Evolutionary conservation across 495 filamentous ascomycete genomes (phyloP).

Genomic region (Penicillium nucicola): DNA sequence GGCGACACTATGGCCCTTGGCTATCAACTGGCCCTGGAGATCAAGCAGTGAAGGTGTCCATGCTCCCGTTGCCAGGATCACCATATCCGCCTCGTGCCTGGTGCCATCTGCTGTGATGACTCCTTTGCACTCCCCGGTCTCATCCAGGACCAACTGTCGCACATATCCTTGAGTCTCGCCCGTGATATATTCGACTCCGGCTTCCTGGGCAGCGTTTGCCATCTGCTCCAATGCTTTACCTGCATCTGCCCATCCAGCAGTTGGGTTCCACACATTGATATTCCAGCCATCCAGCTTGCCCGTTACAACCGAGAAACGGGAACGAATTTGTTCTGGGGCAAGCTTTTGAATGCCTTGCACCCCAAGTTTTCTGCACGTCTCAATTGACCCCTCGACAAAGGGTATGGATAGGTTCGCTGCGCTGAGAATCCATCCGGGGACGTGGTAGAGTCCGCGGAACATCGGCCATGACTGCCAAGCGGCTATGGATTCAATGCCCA

Average conservation of each 20-base stretch:
- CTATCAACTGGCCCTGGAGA: constrained; percentile 26
- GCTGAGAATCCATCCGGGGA: constrained; percentile 29
- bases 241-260: constrained; percentile 27
- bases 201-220: constrained; percentile 19
- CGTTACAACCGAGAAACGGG: constrained; percentile 19
- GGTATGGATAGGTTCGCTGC: constrained; percentile 16
- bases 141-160: constrained; percentile 16
- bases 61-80: constrained; percentile 32
- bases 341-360: constrained; percentile 15
- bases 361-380: constrained; percentile 17
- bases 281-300: constrained; percentile 27
- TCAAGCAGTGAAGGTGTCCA: constrained; percentile 33
- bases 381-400: constrained; percentile 25
- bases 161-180: constrained; percentile 19
- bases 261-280: constrained; percentile 27
- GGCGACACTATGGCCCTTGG: constrained; percentile 23
- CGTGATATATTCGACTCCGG: constrained; percentile 28
- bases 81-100: constrained; percentile 26
- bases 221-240: constrained; percentile 24
- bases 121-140: constrained; percentile 17
- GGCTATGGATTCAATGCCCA: constrained; percentile 20
- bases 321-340: constrained; percentile 18
- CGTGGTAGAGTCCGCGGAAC: constrained; percentile 30
- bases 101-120: constrained; percentile 31
- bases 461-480: constrained; percentile 18